A percentile compares a stretch with the other conserved stretches of the same genome.
Conservation (phyloP, 176 grass and related monocot species). For the Ampelocalamus luodianensis region DNA sequence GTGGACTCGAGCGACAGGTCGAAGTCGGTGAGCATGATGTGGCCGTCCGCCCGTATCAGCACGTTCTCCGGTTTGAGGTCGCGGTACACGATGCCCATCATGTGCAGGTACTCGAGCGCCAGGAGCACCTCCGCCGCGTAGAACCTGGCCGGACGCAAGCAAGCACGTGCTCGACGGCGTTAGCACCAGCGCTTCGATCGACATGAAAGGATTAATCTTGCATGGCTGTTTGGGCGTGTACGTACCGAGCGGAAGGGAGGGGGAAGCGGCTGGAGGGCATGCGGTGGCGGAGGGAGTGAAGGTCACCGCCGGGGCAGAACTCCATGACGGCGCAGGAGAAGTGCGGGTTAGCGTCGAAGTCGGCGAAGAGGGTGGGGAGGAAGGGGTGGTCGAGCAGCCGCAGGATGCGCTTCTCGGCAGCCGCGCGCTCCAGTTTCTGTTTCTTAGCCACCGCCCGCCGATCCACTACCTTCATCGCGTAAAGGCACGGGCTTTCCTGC, state of each 20-base stretch:
- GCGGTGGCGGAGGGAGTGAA: slow-evolving; percentile 82
- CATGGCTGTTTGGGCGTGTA: no score
- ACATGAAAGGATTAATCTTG: neutral
- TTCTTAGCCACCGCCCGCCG: slow-evolving; percentile 56
- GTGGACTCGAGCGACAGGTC: slow-evolving; percentile 83
- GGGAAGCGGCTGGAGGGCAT: slow-evolving; percentile 74
- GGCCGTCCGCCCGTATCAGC: slow-evolving; percentile 77
- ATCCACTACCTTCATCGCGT: slow-evolving; percentile 98
- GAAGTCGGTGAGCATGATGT: slow-evolving; percentile 99
- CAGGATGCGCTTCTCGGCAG: slow-evolving; percentile 73
- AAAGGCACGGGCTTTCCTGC: slow-evolving; percentile 24
- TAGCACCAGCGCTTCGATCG: neutral
- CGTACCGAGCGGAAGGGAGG: slow-evolving; percentile 52
- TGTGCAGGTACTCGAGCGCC: slow-evolving; percentile 89
- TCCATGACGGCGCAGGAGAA: slow-evolving; percentile 87
- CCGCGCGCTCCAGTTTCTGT: slow-evolving; percentile 74
- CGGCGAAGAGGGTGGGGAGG: slow-evolving; percentile 77
- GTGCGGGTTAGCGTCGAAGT: slow-evolving; percentile 75
- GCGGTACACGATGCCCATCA: slow-evolving; percentile 93
- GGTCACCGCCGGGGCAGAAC: slow-evolving; percentile 89
- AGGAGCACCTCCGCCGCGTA: slow-evolving; percentile 93
- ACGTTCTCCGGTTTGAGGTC: slow-evolving; percentile 99
- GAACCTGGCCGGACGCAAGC: slow-evolving; percentile 49
- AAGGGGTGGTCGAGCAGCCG: slow-evolving; percentile 82
- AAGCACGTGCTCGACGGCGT: neutral